These are phyloP conservation scores for Paramyrothecium sp. DNA, from an alignment of 2,329 filamentous ascomycete species.

Conservation along the genomic window DNA sequence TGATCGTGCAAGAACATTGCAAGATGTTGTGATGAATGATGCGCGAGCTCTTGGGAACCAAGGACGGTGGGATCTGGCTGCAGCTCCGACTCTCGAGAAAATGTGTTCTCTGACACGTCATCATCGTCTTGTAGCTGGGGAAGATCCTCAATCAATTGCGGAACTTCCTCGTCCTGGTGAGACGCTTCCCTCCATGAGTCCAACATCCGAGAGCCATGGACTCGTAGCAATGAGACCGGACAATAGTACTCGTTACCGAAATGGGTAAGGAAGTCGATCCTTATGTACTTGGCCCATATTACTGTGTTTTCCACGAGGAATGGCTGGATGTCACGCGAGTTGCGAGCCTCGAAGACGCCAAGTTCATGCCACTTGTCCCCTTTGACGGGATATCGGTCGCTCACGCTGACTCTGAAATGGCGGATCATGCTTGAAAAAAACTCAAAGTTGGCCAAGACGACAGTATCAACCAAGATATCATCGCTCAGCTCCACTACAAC, in stretches of 20 bases:
- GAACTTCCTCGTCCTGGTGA: slow-evolving; percentile 60
- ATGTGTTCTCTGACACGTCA: neutral
- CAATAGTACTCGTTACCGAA: slow-evolving; percentile 98
- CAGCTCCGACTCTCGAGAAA: neutral
- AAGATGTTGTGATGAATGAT: no score
- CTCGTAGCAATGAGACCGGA: slow-evolving; percentile 82
- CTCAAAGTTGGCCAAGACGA: slow-evolving; percentile 97
- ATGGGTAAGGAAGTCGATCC: slow-evolving; percentile 88
- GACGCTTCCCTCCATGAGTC: slow-evolving; percentile 86
- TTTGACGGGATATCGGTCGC: slow-evolving; percentile 92
- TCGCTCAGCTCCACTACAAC: slow-evolving; percentile 93
- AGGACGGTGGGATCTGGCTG: no score
- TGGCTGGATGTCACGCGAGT: slow-evolving; percentile 89
- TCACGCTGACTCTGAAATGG: slow-evolving; percentile 86
- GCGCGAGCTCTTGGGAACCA: no score
- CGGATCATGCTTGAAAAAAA: slow-evolving; percentile 98
- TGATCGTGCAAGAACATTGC: no score
- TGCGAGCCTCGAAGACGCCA: slow-evolving; percentile 86
- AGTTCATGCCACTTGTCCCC: slow-evolving; percentile 86
- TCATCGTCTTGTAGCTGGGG: neutral
- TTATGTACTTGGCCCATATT: slow-evolving; percentile 92
- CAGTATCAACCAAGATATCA: slow-evolving; percentile 81
- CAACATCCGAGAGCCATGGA: slow-evolving; percentile 95
- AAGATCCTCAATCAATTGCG: slow-evolving; percentile 15
- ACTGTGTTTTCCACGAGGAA: slow-evolving; percentile 92